Percentiles rank a stretch among this genome's conserved stretches.
Evolutionary conservation across 108 stramenopile genomes (phyloP).

Genomic region (Chaetoceros tenuissimus): DNA sequence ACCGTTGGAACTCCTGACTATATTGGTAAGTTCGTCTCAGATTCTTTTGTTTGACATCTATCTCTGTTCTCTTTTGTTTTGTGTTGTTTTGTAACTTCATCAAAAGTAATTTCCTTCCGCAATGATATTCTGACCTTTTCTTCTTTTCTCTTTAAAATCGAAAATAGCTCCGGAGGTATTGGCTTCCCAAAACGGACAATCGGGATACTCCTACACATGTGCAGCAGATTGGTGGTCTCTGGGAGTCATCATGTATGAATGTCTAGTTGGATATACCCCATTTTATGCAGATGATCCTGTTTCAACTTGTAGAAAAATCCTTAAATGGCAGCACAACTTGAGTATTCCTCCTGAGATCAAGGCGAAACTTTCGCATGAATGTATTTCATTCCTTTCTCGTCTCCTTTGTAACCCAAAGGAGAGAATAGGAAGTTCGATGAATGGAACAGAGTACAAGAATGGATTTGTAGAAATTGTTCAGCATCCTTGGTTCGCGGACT

Average conservation of each 20-base stretch:
- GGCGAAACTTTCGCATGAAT: slow-evolving; percentile 65
- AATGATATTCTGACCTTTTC: no score
- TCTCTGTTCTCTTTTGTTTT: no score
- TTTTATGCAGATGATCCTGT: slow-evolving; percentile 99
- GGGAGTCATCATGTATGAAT: slow-evolving; percentile 99
- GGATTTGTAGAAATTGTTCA: slow-evolving; percentile 80
- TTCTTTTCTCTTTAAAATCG: no score
- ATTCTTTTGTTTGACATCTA: no score
- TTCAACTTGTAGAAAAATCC: slow-evolving; percentile 94
- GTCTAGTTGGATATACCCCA: slow-evolving; percentile 99
- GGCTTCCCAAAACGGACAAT: slow-evolving; percentile 86
- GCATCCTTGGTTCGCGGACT: slow-evolving; percentile 83
- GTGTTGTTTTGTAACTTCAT: no score
- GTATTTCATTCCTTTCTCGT: slow-evolving; percentile 83
- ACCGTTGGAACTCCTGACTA: slow-evolving; percentile 99
- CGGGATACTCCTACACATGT: slow-evolving; percentile 91
- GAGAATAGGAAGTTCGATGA: slow-evolving; percentile 67
- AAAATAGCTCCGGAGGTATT: slow-evolving; percentile 99
- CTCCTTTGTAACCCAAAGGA: slow-evolving; percentile 80
- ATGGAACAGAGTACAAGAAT: slow-evolving; percentile 75
- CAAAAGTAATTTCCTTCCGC: no score
- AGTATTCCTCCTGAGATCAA: slow-evolving; percentile 81
- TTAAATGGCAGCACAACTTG: slow-evolving; percentile 83
- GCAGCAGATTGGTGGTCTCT: slow-evolving; percentile 99
- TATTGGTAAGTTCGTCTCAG: no score